Base-by-base conservation (phyloP, 192 early-diverging fungal species). In the Allomyces macrogynus region DNA sequence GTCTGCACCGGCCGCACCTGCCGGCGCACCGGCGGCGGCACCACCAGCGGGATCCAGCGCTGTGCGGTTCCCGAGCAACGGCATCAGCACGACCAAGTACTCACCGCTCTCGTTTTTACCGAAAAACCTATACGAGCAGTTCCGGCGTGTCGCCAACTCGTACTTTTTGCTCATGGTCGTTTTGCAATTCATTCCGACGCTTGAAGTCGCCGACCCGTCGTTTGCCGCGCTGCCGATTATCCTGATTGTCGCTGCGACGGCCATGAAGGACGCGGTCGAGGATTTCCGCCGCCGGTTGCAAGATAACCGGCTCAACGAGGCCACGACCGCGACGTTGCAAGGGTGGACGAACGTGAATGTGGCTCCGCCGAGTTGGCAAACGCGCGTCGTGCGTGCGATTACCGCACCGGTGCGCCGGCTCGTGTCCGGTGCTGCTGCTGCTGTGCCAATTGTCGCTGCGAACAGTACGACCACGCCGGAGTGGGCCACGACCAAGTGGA, bases 81-180 rank as follows among this genome's bases (percentile, higher is more conserved):
- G 87, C 68, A 81, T 97, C 27, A 74, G 80, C 43, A 97, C 94
- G 0, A 80, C 86, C n/a, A 99, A 97, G 73, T 99, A 99, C 78
- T 90, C 90, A 4, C 71, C 87, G 5, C 63, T 91, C 10, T 86
- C 87, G 0, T 99, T 97, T 74, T 72, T 99, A 16, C 94, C 94
- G n/a, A 94, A 92, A 72, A 96, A 96, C 68, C 70, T 99, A 64
- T 89, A 89, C 72, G 93, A 97, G 81, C 94, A 99, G 78, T 99
- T 99, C 74, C 87, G 91, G 10, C 82, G 85, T 43, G 79, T 95
- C 9, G 96, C 95, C 61, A 99, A 99, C 72, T 80, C 95, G 40
- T 99, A 94, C 73, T 99, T 99, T 71, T 73, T 94, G 61, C 78
- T 78, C 26, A 78, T 96, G 40, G 89, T 93, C 7, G 79, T 95